These are phyloP conservation scores for Sugiyamaella paludigena DNA, from an alignment of 1,139 yeast genomes.

Conservation along the genomic window DNA sequence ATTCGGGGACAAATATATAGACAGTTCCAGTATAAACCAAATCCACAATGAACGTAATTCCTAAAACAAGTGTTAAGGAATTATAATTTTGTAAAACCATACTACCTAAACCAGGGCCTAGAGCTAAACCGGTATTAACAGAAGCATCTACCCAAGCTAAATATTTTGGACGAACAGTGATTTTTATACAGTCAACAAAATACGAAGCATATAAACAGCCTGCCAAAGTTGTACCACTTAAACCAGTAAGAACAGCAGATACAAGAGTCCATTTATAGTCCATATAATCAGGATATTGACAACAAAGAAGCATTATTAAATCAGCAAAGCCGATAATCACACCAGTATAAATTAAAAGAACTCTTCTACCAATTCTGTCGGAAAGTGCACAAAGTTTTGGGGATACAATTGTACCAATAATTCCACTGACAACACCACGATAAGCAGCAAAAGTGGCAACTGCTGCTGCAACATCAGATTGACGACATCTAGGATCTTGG, in stretches of 20 bases:
- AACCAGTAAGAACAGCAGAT: slow-evolving; percentile 44
- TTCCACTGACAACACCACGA: slow-evolving; percentile 22
- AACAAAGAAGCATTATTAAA: slow-evolving; percentile 26
- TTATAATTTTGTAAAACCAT: slow-evolving; percentile 32
- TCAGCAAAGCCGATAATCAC: slow-evolving; percentile 25
- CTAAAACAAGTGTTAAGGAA: slow-evolving; percentile 31
- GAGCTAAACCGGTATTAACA: slow-evolving; percentile 55
- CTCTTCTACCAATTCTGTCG: slow-evolving; percentile 61
- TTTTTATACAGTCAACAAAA: slow-evolving; percentile 57
- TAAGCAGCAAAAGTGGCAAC: slow-evolving; percentile 28
- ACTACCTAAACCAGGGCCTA: slow-evolving; percentile 64
- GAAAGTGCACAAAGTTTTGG: slow-evolving; percentile 53
- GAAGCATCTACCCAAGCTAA: slow-evolving; percentile 59
- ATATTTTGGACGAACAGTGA: slow-evolving; percentile 52
- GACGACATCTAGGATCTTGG: slow-evolving; percentile 28
- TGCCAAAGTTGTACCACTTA: slow-evolving; percentile 51
- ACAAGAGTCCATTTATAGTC: slow-evolving; percentile 40
- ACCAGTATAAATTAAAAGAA: slow-evolving; percentile 42
- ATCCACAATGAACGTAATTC: slow-evolving; percentile 25
- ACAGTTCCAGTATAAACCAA: slow-evolving; percentile 38
- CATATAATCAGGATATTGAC: slow-evolving; percentile 32
- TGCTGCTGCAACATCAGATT: slow-evolving; percentile 23
- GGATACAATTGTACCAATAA: slow-evolving; percentile 25
- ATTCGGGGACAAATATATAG: slow-evolving; percentile 53
- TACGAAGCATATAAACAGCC: slow-evolving; percentile 56